These are phyloP conservation scores for Phytopythium vexans DNA, from an alignment of 352 stramenopile species.

Conservation along the genomic window DNA sequence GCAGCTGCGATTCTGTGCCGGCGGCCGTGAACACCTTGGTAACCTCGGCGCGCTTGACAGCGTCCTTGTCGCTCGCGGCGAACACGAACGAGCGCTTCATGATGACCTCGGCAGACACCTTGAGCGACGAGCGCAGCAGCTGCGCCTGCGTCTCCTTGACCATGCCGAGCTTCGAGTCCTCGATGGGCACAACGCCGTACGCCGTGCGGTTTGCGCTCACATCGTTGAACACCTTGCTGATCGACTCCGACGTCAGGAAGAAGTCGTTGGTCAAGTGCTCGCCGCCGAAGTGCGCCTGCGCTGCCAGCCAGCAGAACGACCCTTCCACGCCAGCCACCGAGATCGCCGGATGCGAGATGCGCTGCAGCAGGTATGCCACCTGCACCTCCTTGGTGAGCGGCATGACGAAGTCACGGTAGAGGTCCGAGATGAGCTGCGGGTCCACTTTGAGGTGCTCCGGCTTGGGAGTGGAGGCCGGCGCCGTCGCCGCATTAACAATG, in stretches of 20 bases:
- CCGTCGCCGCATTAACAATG: constrained; percentile 49
- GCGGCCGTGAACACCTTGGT: constrained; percentile 55
- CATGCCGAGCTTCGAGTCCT: constrained; percentile 82
- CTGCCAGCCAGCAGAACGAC: constrained; percentile 76
- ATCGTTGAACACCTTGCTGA: constrained; percentile 77
- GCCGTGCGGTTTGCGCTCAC: constrained; percentile 78
- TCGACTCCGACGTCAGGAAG: constrained; percentile 51
- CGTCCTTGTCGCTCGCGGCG: constrained; percentile 45
- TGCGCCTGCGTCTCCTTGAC: constrained; percentile 85
- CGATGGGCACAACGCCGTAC: constrained; percentile 84
- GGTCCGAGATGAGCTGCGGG: constrained; percentile 93
- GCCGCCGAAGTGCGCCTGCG: constrained; percentile 60
- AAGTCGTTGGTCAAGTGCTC: constrained; percentile 42
- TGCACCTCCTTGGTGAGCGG: constrained; percentile 99
- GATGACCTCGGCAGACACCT: constrained; percentile 75
- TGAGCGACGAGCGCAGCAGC: constrained; percentile 65
- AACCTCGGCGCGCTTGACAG: constrained; percentile 43
- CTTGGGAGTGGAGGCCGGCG: constrained; percentile 15
- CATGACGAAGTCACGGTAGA: constrained; percentile 98
- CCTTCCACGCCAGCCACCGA: constrained; percentile 62
- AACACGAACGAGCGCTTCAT: constrained; percentile 70
- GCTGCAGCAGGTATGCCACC: constrained; percentile 89
- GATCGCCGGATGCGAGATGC: constrained; percentile 74
- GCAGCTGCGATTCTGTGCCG: constrained; percentile 48
- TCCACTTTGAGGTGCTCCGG: constrained; percentile 91